Conservation (phyloP, 768 basidiomycete species). For the Melanogaster broomeanus region DNA sequence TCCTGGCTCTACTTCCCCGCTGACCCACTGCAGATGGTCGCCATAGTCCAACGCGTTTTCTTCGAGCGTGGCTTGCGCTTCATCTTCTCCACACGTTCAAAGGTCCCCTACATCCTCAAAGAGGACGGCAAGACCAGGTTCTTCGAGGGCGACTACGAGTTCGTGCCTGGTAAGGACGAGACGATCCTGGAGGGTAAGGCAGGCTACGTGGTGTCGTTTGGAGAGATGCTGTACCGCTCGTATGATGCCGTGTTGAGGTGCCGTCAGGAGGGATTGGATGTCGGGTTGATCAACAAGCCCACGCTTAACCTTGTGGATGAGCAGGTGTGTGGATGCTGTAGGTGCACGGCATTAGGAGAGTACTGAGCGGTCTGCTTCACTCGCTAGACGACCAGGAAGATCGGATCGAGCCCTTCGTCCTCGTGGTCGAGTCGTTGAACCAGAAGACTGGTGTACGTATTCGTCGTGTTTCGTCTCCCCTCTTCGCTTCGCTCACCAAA, state of each 20-base stretch:
- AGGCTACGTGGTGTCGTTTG: constrained; percentile 84
- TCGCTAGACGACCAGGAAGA: constrained; percentile 59
- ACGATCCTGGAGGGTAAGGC: constrained; percentile 72
- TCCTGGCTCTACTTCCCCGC: constrained; percentile 89
- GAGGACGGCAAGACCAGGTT: constrained; percentile 66
- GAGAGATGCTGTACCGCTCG: constrained; percentile 84
- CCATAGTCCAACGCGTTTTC: constrained; percentile 75
- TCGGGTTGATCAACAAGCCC: constrained; percentile 86
- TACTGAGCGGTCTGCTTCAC: neutral
- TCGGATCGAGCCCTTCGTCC: constrained; percentile 75
- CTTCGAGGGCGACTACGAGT: constrained; percentile 73
- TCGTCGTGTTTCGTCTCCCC: neutral
- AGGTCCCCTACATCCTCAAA: constrained; percentile 84
- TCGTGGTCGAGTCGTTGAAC: constrained; percentile 85
- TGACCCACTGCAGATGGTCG: constrained; percentile 78
- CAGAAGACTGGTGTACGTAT: constrained; percentile 77
- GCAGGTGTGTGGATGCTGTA: constrained; percentile 42
- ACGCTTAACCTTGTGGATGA: constrained; percentile 85
- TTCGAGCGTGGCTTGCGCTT: constrained; percentile 83
- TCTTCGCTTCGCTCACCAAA: neutral
- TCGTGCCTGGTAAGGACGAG: constrained; percentile 85
- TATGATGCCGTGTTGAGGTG: constrained; percentile 81
- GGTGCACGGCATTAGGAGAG: neutral
- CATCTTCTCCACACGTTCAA: constrained; percentile 87
- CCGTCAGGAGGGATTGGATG: constrained; percentile 71